Evolutionary conservation across 2,329 filamentous ascomycete genomes (phyloP), one percentile per base, ranked within the genome.

Genomic region (Aspergillus sp.): DNA sequence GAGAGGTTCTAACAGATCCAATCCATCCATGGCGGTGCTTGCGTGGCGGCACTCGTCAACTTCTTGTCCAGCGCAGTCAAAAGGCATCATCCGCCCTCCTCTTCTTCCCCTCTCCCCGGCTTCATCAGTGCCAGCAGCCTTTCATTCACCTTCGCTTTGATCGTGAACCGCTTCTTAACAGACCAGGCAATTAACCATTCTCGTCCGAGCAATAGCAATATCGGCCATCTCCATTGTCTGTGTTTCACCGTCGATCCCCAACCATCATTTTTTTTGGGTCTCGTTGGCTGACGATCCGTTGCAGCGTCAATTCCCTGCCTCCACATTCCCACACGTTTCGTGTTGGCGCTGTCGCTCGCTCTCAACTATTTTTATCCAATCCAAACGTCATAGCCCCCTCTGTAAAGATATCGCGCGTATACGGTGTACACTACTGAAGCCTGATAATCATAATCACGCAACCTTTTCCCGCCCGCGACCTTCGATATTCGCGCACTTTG

Each of bases 11-110:
- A 61, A 51, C 54, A 24, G 51, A 39, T 52, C 50, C 37, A n/a
- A 37, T 37, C 34, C 34, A 37, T 37, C 27, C 27, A 30, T 42
- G 57, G 59, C 54, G 59, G 56, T 59, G 37, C 65, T 69, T 69
- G 68, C 67, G 68, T 69, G 68, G 66, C 68, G 63, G 48, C 58
- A 60, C 64, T 64, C 63, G 64, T 67, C 66, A 65, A 67, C 54
- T 48, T 51, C 54, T 54, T 22, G 47, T 41, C 47, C 54, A 34
- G 19, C 56, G 51, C 54, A 61, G 49, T 62, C 60, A 65, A 63
- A 64, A 60, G 51, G 41, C 58, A 51, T 63, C 61, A 49, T 49
- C 51, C 44, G 24, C 62, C 60, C 57, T 40, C 54, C 42, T 37
- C 52, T 20, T 49, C 37, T 41, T 44, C 34, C 34, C 50, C 39